Conservation (phyloP, 2,329 filamentous ascomycete genomes). For the Polytolypa hystricis region DNA sequence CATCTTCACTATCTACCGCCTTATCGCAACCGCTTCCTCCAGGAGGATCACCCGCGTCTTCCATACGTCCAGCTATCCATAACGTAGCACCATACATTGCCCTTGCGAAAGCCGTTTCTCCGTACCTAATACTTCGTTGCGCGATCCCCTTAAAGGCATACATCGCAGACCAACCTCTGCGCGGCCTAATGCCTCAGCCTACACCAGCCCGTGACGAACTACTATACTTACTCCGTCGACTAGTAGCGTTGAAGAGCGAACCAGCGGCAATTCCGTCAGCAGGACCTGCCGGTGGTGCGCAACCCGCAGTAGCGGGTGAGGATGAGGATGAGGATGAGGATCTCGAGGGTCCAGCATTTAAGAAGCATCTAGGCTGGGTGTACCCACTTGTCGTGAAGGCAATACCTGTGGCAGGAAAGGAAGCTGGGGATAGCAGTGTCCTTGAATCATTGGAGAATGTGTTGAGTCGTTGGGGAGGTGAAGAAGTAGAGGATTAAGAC, state of each 20-base stretch:
- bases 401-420: slow-evolving; percentile 30
- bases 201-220: slow-evolving; percentile 70
- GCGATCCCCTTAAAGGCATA: slow-evolving; percentile 74
- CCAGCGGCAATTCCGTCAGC: slow-evolving; percentile 54
- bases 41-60: slow-evolving; percentile 10
- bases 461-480: slow-evolving; percentile 49
- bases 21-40: slow-evolving; percentile 21
- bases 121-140: slow-evolving; percentile 70
- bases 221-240: slow-evolving; percentile 54
- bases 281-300: slow-evolving; percentile 13
- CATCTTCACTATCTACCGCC: too few species aligned
- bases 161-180: slow-evolving; percentile 79
- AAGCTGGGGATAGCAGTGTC: slow-evolving; percentile 27
- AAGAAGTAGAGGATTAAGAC: background rate
- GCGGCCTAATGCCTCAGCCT: slow-evolving; percentile 82
- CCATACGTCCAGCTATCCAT: background rate
- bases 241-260: slow-evolving; percentile 59
- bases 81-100: slow-evolving; percentile 34
- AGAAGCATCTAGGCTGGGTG: slow-evolving; percentile 67
- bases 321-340: slow-evolving; percentile 12
- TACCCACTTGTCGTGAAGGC: slow-evolving; percentile 55
- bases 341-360: slow-evolving; percentile 28
- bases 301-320: slow-evolving; percentile 12
- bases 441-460: slow-evolving; percentile 46
- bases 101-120: slow-evolving; percentile 64